Conservation (phyloP, 2,329 filamentous ascomycete genomes). For the Fusarium poae region DNA sequence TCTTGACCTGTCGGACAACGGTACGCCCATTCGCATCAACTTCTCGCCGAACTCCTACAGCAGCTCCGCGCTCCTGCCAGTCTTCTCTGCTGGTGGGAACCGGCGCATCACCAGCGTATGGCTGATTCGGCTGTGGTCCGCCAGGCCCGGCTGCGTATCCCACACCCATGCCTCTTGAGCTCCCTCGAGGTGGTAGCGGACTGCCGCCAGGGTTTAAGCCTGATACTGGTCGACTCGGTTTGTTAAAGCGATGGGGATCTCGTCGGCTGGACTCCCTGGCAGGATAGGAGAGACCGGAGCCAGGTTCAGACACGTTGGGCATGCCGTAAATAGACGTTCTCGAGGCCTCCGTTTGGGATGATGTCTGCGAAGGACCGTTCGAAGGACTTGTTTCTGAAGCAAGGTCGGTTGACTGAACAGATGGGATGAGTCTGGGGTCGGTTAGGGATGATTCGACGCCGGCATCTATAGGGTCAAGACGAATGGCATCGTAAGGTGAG, state of each 20-base stretch:
- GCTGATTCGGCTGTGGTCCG: conserved; percentile 29
- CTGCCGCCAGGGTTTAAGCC: conserved; percentile 63
- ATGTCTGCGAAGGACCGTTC: conserved; percentile 31
- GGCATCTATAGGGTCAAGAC: conserved; percentile 45
- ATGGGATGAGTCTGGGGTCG: conserved; percentile 42
- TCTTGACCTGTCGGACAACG: conserved; percentile 88
- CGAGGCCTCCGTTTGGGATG: conserved; percentile 39
- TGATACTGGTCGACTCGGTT: conserved; percentile 66
- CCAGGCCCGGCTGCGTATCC: conserved; percentile 59
- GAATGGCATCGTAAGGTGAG: conserved; percentile 43
- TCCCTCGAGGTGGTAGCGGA: conserved; percentile 78
- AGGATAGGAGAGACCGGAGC: conserved; percentile 65
- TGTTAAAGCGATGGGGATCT: conserved; percentile 72
- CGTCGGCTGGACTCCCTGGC: conserved; percentile 77
- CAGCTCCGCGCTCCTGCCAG: conserved; percentile 96
- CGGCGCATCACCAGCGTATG: conserved; percentile 58
- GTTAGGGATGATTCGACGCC: conserved; percentile 39
- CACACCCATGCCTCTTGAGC: conserved; percentile 77
- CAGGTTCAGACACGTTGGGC: conserved; percentile 72
- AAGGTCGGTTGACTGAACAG: conserved; percentile 31
- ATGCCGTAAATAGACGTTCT: conserved; percentile 66
- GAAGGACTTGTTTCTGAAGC: conserved; percentile 30
- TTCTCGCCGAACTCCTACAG: conserved; percentile 83
- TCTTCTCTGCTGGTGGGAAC: conserved; percentile 79
- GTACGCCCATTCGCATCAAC: conserved; percentile 87